Conservation (phyloP, 768 basidiomycete genomes). For the Lyophyllum shimeji region DNA sequence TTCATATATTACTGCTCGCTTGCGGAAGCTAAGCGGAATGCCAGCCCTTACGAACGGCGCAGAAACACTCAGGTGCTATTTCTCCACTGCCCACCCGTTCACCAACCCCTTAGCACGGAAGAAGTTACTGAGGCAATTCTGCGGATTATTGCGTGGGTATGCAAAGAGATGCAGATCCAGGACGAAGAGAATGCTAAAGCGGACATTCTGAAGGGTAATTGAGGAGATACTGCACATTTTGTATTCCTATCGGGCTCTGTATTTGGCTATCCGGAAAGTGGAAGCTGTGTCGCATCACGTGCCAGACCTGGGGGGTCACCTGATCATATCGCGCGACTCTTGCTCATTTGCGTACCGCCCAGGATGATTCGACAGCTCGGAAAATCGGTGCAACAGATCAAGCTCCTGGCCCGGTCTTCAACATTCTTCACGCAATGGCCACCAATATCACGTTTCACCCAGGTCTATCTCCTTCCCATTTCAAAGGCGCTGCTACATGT, state of each 20-base stretch:
- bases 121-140: conserved; percentile 68
- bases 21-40: conserved; percentile 59
- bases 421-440: conserved; percentile 29
- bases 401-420: background rate
- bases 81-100: conserved; percentile 70
- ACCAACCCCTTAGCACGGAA: conserved; percentile 60
- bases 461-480: conserved; percentile 10
- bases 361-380: no score
- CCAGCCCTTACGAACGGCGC: conserved; percentile 41
- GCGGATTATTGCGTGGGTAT: conserved; percentile 62
- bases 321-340: conserved; percentile 21
- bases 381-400: no score
- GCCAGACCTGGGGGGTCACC: background rate
- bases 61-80: conserved; percentile 57
- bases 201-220: conserved; percentile 17
- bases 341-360: conserved; percentile 15
- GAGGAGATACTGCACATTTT: background rate
- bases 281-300: background rate
- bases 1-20: conserved; percentile 78
- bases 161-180: conserved; percentile 36
- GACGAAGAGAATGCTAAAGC: conserved; percentile 28
- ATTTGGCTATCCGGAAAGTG: no score
- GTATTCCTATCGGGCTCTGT: background rate
- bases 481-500: background rate
- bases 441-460: conserved; percentile 60